Percentiles rank a stretch among this genome's conserved stretches.
These are phyloP conservation scores for Mortierella sp. DNA, from an alignment of 371 early-diverging fungal species.

Conservation along the genomic window DNA sequence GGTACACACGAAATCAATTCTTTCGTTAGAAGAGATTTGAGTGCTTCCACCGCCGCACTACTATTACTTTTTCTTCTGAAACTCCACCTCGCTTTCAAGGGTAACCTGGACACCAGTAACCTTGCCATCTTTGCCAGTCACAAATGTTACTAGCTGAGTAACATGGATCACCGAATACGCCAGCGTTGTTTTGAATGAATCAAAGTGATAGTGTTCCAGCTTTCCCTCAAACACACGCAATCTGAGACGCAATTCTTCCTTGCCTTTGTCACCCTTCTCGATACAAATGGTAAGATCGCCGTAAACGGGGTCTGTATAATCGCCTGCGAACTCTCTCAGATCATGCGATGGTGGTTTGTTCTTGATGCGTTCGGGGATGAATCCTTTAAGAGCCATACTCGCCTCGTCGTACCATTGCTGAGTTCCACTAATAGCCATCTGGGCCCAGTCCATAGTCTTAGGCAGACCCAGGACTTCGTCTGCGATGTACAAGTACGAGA, in stretches of 20 bases:
- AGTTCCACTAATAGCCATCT: constrained; percentile 5
- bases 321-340: constrained; percentile 16
- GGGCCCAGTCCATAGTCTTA: constrained; percentile 17
- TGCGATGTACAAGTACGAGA: constrained; percentile 15
- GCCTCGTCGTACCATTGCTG: not conserved
- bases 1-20: too few relatives aligned
- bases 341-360: constrained; percentile 14
- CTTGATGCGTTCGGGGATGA: constrained; percentile 20
- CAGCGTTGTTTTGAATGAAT: not conserved
- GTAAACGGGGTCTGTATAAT: constrained; percentile 17
- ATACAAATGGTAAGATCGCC: constrained; percentile 9
- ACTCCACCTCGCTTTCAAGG: too few relatives aligned
- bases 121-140: not conserved
- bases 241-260: constrained; percentile 6
- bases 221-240: constrained; percentile 8
- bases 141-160: not conserved
- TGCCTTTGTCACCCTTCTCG: not conserved
- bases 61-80: too few relatives aligned
- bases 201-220: constrained; percentile 34
- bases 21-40: too few relatives aligned
- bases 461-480: constrained; percentile 23
- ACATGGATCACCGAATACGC: not conserved
- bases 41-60: too few relatives aligned
- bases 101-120: not conserved
- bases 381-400: not conserved